phyloP scores from a whole-genome alignment of 2,329 filamentous ascomycete species.

The Penicillium griseofulvum region DNA sequence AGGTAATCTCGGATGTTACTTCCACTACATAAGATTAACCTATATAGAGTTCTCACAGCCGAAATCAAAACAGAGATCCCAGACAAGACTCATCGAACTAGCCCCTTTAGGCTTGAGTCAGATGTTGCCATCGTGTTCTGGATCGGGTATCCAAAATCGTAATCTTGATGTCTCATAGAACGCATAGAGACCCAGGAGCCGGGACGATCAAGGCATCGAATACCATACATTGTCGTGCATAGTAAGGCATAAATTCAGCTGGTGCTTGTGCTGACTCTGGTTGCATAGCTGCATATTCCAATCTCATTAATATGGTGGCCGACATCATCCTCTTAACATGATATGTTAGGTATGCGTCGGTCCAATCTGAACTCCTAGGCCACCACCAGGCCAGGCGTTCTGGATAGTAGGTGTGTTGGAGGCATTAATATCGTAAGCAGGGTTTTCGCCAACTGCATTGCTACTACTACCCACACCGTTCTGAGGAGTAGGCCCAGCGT shows the following conservation, averaged over 20 bases:
- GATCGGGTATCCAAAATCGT: neutral
- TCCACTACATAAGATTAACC: neutral
- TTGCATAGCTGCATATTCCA: neutral
- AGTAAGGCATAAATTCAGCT: neutral
- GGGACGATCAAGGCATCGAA: neutral
- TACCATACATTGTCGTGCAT: neutral
- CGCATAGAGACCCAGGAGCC: neutral
- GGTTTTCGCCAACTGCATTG: conserved; percentile 19
- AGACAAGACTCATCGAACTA: neutral
- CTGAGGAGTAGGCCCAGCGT: conserved; percentile 18
- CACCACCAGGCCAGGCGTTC: conserved; percentile 27
- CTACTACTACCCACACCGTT: conserved; percentile 17
- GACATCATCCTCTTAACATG: neutral
- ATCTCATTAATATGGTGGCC: neutral
- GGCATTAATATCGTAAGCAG: conserved; percentile 24
- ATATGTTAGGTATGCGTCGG: conserved; percentile 16
- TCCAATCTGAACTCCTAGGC: conserved; percentile 30
- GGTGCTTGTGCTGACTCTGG: neutral
- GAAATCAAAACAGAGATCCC: neutral
- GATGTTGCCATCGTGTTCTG: neutral
- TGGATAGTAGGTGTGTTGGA: conserved; percentile 29
- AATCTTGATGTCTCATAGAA: neutral
- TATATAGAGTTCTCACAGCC: neutral
- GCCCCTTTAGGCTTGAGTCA: neutral
- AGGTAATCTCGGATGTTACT: neutral